phyloP scores from a whole-genome alignment of 257 asterid genomes.

The Euphrasia confusa region DNA sequence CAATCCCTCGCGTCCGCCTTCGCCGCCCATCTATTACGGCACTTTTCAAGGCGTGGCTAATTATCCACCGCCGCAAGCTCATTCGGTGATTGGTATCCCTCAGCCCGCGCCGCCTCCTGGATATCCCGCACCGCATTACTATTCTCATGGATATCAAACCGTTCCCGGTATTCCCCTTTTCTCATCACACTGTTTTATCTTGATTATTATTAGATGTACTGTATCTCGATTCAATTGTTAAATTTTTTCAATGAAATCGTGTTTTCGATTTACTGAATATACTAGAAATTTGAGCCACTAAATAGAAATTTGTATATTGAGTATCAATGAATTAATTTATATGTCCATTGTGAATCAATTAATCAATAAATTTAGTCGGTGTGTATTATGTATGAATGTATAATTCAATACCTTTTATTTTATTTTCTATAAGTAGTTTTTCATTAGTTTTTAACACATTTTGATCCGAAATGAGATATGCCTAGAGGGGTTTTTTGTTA shows the following conservation, averaged over 20 bases:
- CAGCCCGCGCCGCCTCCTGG: conserved; percentile 66
- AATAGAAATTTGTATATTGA: neutral
- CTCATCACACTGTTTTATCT: too few species aligned
- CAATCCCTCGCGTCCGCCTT: conserved; percentile 31
- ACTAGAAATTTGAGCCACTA: too few species aligned
- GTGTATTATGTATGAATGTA: neutral
- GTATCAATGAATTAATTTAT: neutral
- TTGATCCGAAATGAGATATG: too few species aligned
- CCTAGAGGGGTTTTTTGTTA: too few species aligned
- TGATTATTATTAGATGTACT: too few species aligned
- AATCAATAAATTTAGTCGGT: too few species aligned
- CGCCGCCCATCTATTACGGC: conserved; percentile 56
- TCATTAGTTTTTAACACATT: neutral
- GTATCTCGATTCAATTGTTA: too few species aligned
- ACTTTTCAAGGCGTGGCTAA: conserved; percentile 93
- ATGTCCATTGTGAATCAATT: neutral
- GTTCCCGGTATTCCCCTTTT: too few species aligned
- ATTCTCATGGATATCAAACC: conserved; percentile 61
- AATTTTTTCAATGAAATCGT: too few species aligned
- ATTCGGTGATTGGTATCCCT: conserved; percentile 71
- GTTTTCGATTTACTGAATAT: too few species aligned
- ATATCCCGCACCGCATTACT: conserved; percentile 42
- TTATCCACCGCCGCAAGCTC: conserved; percentile 54
- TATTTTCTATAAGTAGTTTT: neutral
- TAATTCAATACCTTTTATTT: too few species aligned